phyloP scores from a whole-genome alignment of 2,329 filamentous ascomycete genomes.

The Ampelomyces quisqualis region DNA sequence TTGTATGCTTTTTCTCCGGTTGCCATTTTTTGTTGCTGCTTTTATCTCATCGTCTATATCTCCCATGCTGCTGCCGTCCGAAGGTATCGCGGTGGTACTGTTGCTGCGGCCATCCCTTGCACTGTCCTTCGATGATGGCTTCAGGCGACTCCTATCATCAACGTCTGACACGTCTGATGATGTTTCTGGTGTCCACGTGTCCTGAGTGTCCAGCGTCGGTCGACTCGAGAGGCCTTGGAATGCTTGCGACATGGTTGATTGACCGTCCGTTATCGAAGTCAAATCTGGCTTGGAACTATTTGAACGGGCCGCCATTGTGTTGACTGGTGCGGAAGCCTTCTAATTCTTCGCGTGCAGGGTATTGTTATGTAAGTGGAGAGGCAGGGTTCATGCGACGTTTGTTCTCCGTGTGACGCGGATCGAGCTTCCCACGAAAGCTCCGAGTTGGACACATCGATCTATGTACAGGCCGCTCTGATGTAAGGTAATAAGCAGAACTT shows the following conservation, averaged over 20 bases:
- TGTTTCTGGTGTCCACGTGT: conserved; percentile 32
- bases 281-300: conserved; percentile 10
- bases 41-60: conserved; percentile 7
- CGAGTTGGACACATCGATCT: conserved; percentile 10
- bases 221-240: conserved; percentile 30
- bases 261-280: conserved; percentile 16
- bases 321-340: too few relatives aligned
- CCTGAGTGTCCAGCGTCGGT: conserved; percentile 18
- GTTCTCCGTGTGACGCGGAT: conserved; percentile 16
- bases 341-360: too few relatives aligned
- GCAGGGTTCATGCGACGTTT: conserved; percentile 6
- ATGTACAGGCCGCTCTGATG: not conserved
- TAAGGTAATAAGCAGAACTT: not conserved
- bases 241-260: conserved; percentile 30
- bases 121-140: conserved; percentile 41
- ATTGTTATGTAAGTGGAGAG: too few relatives aligned
- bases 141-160: conserved; percentile 47
- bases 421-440: conserved; percentile 3
- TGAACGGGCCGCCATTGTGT: conserved; percentile 11
- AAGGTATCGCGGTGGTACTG: conserved; percentile 28
- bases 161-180: conserved; percentile 35
- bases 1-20: conserved; percentile 47
- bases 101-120: conserved; percentile 37
- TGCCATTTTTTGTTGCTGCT: conserved; percentile 5
- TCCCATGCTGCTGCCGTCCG: conserved; percentile 25